These are phyloP conservation scores for Lasiodiplodia citricola DNA, from an alignment of 2,329 filamentous ascomycete species.

Conservation along the genomic window DNA sequence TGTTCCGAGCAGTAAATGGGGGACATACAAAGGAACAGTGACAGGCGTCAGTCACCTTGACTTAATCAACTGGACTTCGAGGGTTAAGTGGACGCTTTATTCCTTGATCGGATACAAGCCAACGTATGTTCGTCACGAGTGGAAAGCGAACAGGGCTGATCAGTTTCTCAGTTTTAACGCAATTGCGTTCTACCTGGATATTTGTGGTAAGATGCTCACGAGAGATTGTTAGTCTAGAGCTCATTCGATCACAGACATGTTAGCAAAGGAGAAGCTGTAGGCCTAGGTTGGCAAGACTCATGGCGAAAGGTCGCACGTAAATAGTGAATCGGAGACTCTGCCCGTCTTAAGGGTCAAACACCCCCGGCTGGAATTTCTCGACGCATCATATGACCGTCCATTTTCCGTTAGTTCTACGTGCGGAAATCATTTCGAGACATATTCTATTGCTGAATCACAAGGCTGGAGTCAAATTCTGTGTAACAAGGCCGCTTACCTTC, in stretches of 20 bases:
- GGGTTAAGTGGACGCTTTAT: slow-evolving; percentile 64
- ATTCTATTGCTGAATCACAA: too few species aligned
- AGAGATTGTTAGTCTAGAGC: background rate
- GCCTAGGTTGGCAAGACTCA: too few species aligned
- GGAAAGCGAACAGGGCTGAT: background rate
- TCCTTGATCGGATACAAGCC: slow-evolving; percentile 61
- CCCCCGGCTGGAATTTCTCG: too few species aligned
- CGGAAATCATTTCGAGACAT: too few species aligned
- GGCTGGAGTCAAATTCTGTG: too few species aligned
- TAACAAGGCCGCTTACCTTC: too few species aligned
- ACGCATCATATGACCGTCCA: too few species aligned
- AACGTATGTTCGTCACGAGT: slow-evolving; percentile 40
- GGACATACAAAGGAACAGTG: slow-evolving; percentile 66
- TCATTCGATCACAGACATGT: background rate
- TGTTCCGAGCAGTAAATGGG: slow-evolving; percentile 65
- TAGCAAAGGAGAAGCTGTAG: background rate
- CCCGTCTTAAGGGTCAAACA: too few species aligned
- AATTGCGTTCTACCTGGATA: slow-evolving; percentile 67
- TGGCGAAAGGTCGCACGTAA: too few species aligned
- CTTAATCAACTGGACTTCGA: slow-evolving; percentile 70
- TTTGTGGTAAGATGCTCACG: slow-evolving; percentile 59
- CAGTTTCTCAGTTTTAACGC: slow-evolving; percentile 66
- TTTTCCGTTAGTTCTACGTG: too few species aligned
- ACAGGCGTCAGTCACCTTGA: slow-evolving; percentile 69
- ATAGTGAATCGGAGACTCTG: too few species aligned